Evolutionary conservation across 1,139 yeast species (phyloP).

Genomic region (Insectozyma bohioensis): DNA sequence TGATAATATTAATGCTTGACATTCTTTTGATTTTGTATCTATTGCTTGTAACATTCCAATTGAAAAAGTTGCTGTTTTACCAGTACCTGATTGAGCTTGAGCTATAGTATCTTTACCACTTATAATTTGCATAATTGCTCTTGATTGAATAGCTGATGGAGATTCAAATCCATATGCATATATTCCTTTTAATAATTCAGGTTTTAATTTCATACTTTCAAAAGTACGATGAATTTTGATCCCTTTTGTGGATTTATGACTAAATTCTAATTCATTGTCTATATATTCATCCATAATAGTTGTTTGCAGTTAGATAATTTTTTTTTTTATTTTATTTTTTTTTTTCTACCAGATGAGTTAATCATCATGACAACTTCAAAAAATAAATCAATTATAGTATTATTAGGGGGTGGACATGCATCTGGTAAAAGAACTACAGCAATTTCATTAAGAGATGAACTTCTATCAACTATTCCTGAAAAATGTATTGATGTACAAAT

Average conservation of each 20-base stretch:
- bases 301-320: conserved; percentile 1
- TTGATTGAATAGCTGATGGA: conserved; percentile 92
- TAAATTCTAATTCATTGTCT: conserved; percentile 60
- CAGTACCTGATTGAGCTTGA: conserved; percentile 98
- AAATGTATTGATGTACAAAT: conserved; percentile 29
- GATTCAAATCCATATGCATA: conserved; percentile 91
- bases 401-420: conserved; percentile 77
- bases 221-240: conserved; percentile 66
- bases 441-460: conserved; percentile 27
- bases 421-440: conserved; percentile 58
- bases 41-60: conserved; percentile 86
- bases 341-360: conserved; percentile 3
- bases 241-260: conserved; percentile 52
- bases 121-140: conserved; percentile 91
- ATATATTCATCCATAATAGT: conserved; percentile 35
- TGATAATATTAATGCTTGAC: conserved; percentile 82
- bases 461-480: conserved; percentile 20
- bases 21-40: conserved; percentile 64
- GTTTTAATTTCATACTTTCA: conserved; percentile 78
- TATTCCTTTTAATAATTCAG: conserved; percentile 68
- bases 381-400: conserved; percentile 37
- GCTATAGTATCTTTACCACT: conserved; percentile 92
- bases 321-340: conserved; percentile 5
- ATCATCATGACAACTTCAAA: conserved; percentile 8
- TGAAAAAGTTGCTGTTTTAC: conserved; percentile 95